These are phyloP conservation scores for Corymbia maculata DNA, from an alignment of 345 rosid species.

Conservation along the genomic window DNA sequence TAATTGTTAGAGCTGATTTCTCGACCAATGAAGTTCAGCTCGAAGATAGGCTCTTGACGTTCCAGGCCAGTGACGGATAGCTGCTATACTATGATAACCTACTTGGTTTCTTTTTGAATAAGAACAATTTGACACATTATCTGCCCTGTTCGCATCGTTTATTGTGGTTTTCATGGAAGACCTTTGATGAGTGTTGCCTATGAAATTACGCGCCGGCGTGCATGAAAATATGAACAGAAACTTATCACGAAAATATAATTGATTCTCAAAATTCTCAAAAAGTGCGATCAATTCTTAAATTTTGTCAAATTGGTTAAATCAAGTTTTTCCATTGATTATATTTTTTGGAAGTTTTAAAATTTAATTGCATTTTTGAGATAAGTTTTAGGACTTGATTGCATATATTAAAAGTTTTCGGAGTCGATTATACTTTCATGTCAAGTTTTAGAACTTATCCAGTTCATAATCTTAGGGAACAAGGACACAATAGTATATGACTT, in stretches of 20 bases:
- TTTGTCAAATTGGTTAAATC: too few relatives aligned
- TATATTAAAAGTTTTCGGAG: too few relatives aligned
- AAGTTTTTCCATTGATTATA: background rate
- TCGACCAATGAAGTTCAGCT: background rate
- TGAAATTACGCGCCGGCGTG: background rate
- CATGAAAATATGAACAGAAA: background rate
- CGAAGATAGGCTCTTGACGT: slow-evolving; percentile 79
- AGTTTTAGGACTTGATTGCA: too few relatives aligned
- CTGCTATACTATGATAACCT: background rate
- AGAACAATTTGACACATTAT: background rate
- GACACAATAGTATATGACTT: background rate
- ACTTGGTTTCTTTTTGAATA: background rate
- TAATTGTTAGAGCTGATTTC: too few relatives aligned
- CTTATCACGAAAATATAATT: too few relatives aligned
- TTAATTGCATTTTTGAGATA: background rate
- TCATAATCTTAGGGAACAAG: background rate
- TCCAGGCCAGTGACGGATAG: slow-evolving; percentile 46
- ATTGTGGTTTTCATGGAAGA: background rate
- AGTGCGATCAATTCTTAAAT: too few relatives aligned
- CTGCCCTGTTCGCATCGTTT: background rate
- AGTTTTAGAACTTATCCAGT: too few relatives aligned
- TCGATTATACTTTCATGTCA: too few relatives aligned
- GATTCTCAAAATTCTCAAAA: too few relatives aligned
- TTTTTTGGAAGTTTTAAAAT: too few relatives aligned
- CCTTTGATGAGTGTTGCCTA: background rate